These are phyloP conservation scores for Trichoderma oligosporum DNA, from an alignment of 2,329 filamentous ascomycete species.

Conservation along the genomic window DNA sequence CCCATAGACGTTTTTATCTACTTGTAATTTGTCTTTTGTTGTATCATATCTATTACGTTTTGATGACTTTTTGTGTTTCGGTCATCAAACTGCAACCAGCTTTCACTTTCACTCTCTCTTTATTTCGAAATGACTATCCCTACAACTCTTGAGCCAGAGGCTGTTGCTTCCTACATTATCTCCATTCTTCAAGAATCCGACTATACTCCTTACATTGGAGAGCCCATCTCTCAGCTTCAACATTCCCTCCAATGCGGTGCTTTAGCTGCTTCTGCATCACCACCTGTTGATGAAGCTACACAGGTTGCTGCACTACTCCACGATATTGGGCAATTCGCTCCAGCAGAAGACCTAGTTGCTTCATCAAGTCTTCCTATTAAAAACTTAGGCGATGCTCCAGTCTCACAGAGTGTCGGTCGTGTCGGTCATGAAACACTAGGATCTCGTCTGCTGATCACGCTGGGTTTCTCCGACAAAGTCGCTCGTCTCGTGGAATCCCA, in stretches of 20 bases:
- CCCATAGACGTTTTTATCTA: not conserved
- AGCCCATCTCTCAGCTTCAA: constrained; percentile 4
- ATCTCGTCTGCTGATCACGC: not conserved
- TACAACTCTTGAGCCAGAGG: not conserved
- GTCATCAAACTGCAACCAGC: not conserved
- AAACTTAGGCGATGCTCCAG: not conserved
- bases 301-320: not conserved
- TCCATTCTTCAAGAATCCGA: not conserved
- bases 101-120: not conserved
- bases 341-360: constrained; percentile 1
- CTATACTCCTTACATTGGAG: not conserved
- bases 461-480: constrained; percentile 1
- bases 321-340: not conserved
- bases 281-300: not conserved
- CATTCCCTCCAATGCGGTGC: constrained; percentile 3
- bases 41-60: not conserved
- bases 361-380: not conserved
- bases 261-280: not conserved
- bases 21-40: not conserved
- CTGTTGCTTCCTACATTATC: not conserved
- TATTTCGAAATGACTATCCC: not conserved
- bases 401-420: not conserved
- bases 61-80: not conserved
- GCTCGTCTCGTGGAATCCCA: not conserved
- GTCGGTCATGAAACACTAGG: not conserved